Evolutionary conservation across 805 yeast species (phyloP), one percentile per base, ranked within the genome.

Genomic region (Myxozyma lipomycoides): DNA sequence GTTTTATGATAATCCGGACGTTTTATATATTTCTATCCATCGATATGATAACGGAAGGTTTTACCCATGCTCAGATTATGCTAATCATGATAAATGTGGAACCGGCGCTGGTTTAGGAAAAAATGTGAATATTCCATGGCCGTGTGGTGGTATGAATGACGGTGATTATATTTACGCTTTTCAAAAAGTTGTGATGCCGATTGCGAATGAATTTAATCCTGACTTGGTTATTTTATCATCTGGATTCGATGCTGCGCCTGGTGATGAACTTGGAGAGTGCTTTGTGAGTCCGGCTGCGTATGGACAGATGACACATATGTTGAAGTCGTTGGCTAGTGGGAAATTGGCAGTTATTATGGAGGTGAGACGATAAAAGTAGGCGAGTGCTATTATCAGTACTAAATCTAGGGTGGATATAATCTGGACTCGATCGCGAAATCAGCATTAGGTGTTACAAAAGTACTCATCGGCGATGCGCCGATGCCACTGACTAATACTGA

Each of bases 181-280:
- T 68, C 78, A 82, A 59, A 82, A 81, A 62, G 82, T 91, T 17
- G 78, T 93, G 10, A 78, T 93, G 79, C 98, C 98, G 0, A 80
- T 89, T 44, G 84, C 93, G 48, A 70, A 81, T 50, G 98, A 93
- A 66, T 93, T 84, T 62, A 82, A 83, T 63, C 97, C 99, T 0
- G 98, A 93, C 70, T 74, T 93, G 57, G 91, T 90, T 3, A 87
- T 93, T 32, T 82, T 93, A 28, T 86, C 96, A 18, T 83, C 98
- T 0, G 99, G 99, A 0, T 93, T 93, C 62, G 99, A 93, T 70
- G 98, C 98, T 19, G 99, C 99, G 1, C 96, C 87, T 62, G 98
- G 98, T 52, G 99, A 93, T 68, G 83, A 88, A 51, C 86, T 93
- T 56, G 99, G 98, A 9, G 95, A 91, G 42, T 93, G 97, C 67